Conservation (phyloP, 805 yeast species). For the Torulaspora gathmanii region DNA sequence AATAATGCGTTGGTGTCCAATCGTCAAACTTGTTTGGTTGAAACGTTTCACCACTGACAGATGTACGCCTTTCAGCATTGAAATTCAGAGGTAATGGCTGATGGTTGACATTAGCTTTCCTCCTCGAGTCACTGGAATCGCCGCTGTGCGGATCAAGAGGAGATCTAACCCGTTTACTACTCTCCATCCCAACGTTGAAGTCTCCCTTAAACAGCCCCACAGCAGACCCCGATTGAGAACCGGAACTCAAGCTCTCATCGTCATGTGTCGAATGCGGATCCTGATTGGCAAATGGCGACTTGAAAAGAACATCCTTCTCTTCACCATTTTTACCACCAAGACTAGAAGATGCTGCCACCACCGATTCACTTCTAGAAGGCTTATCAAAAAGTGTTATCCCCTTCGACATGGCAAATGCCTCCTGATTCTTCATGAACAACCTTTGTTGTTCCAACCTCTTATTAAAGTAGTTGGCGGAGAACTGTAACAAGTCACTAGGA, state of each 20-base stretch:
- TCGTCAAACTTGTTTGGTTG: slow-evolving; percentile 70
- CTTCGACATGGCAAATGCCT: slow-evolving; percentile 37
- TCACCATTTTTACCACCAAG: slow-evolving; percentile 11
- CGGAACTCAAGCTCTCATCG: slow-evolving; percentile 2
- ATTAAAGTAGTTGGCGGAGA: slow-evolving; percentile 70
- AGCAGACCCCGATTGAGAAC: slow-evolving; percentile 8
- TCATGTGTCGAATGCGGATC: slow-evolving; percentile 52
- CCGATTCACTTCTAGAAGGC: slow-evolving; percentile 37
- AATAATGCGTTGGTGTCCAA: slow-evolving; percentile 63
- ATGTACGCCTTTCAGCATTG: slow-evolving; percentile 79
- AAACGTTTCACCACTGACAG: slow-evolving; percentile 84
- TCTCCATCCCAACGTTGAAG: slow-evolving; percentile 27
- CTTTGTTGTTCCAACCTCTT: slow-evolving; percentile 58
- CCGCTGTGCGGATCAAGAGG: slow-evolving; percentile 21
- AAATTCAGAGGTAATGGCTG: slow-evolving; percentile 51
- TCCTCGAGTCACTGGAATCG: slow-evolving; percentile 10
- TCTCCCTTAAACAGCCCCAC: slow-evolving; percentile 29
- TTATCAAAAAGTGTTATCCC: slow-evolving; percentile 46
- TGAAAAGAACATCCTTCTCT: slow-evolving; percentile 39
- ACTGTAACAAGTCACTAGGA: slow-evolving; percentile 68
- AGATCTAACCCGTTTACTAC: slow-evolving; percentile 17
- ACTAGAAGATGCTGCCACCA: slow-evolving; percentile 30
- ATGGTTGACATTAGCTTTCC: slow-evolving; percentile 15
- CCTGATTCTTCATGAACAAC: slow-evolving; percentile 47
- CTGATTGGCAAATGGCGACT: slow-evolving; percentile 57